phyloP scores from a whole-genome alignment of 2,329 filamentous ascomycete species.

The Penicillium decumbens region DNA sequence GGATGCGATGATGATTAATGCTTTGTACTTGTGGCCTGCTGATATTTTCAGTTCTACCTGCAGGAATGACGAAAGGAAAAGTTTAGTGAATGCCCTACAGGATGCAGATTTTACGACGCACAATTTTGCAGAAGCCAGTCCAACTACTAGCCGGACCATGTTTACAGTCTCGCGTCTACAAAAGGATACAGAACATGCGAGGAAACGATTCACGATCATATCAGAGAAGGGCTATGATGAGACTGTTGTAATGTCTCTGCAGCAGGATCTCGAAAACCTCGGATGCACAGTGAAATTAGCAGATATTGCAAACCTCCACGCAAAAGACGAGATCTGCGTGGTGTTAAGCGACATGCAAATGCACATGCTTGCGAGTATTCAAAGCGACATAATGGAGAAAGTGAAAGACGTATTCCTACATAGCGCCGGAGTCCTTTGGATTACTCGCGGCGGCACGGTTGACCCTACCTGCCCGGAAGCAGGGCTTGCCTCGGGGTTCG shows the following conservation, averaged over 20 bases:
- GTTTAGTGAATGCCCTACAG: background rate
- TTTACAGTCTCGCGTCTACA: background rate
- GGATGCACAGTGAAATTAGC: constrained; percentile 5
- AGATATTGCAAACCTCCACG: constrained; percentile 5
- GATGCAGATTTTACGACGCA: background rate
- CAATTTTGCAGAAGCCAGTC: background rate
- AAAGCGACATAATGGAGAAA: constrained; percentile 2
- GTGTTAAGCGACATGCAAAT: constrained; percentile 14
- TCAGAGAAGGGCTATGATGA: constrained; percentile 1
- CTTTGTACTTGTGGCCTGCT: constrained; percentile 6
- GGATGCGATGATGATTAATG: constrained; percentile 8
- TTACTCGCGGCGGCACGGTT: constrained; percentile 19
- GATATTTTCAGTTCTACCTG: background rate
- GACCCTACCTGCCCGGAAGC: constrained; percentile 12
- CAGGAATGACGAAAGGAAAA: background rate
- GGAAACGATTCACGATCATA: constrained; percentile 12
- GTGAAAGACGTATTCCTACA: constrained; percentile 18
- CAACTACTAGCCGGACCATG: background rate
- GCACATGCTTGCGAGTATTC: background rate
- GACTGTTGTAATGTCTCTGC: background rate
- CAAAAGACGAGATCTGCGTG: constrained; percentile 16
- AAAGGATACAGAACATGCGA: background rate
- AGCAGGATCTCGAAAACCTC: background rate
- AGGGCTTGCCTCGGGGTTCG: constrained; percentile 20
- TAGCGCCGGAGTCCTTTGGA: constrained; percentile 22